Evolutionary conservation across 2,329 filamentous ascomycete species (phyloP).

Genomic region (Pyrenochaeta sp.): DNA sequence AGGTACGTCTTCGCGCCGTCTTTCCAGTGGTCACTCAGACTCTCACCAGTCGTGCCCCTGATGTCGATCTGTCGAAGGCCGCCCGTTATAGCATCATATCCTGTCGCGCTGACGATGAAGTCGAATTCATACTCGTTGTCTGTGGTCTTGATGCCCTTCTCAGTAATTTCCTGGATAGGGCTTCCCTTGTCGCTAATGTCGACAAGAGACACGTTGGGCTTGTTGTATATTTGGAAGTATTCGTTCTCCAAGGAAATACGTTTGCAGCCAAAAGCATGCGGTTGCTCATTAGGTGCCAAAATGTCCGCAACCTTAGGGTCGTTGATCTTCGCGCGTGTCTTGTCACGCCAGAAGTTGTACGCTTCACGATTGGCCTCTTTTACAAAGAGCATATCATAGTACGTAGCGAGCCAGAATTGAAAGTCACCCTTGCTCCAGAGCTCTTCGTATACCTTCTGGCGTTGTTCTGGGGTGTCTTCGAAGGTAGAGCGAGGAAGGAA

Average conservation of each 20-base stretch:
- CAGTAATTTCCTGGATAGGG: constrained; percentile 57
- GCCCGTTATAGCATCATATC: constrained; percentile 54
- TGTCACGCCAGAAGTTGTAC: constrained; percentile 56
- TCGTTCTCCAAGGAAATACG: constrained; percentile 35
- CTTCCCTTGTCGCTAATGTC: constrained; percentile 46
- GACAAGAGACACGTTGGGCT: constrained; percentile 59
- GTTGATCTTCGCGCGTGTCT: constrained; percentile 48
- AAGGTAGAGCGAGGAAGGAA: constrained; percentile 29
- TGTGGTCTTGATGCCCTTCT: constrained; percentile 58
- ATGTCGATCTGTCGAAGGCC: constrained; percentile 49
- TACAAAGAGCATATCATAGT: constrained; percentile 48
- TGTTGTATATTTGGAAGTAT: constrained; percentile 51
- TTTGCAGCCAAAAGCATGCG: constrained; percentile 33
- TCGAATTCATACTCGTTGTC: constrained; percentile 61
- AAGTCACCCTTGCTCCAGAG: constrained; percentile 33
- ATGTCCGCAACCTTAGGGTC: constrained; percentile 49
- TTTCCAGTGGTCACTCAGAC: constrained; percentile 25
- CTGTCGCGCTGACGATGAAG: constrained; percentile 58
- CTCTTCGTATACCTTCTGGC: constrained; percentile 23
- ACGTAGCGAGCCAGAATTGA: constrained; percentile 36
- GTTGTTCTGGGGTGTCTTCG: constrained; percentile 26
- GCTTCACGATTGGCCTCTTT: constrained; percentile 50
- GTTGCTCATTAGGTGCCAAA: constrained; percentile 49
- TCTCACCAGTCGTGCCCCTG: constrained; percentile 33
- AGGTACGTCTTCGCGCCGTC: constrained; percentile 45